These are phyloP conservation scores for Skeletonema grethae DNA, from an alignment of 108 stramenopile genomes.

Conservation along the genomic window DNA sequence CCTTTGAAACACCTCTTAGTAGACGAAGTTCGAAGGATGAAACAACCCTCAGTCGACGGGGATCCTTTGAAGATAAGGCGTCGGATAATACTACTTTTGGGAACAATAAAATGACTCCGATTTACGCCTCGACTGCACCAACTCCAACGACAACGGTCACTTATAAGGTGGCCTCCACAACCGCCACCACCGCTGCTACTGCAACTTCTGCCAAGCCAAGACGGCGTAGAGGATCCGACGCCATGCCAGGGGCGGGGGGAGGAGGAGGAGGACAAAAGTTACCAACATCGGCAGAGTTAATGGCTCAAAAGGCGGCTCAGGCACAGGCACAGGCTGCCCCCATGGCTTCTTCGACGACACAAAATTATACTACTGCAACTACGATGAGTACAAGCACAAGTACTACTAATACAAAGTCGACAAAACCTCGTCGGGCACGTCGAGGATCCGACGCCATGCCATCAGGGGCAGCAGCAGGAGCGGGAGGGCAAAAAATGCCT, in stretches of 20 bases:
- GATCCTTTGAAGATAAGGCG: not conserved
- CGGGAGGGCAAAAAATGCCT: not conserved
- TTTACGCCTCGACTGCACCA: not conserved
- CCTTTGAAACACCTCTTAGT: too few relatives aligned
- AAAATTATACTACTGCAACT: not conserved
- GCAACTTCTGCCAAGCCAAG: not conserved
- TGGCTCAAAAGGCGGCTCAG: not conserved
- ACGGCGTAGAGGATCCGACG: not conserved
- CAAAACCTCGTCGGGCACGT: not conserved
- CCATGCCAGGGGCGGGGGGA: not conserved
- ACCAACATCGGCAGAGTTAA: slow-evolving; percentile 5
- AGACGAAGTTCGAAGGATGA: too few relatives aligned
- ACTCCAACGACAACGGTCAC: too few relatives aligned
- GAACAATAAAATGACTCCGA: not conserved
- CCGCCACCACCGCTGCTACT: too few relatives aligned
- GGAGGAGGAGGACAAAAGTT: not conserved
- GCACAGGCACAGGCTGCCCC: not conserved
- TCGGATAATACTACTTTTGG: not conserved
- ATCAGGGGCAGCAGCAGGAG: not conserved
- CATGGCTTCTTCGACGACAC: not conserved
- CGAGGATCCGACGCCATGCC: not conserved
- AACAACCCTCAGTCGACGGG: too few relatives aligned
- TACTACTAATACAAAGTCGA: not conserved
- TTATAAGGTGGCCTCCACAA: too few relatives aligned
- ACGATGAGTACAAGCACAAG: too few relatives aligned